A percentile compares a stretch with the other conserved stretches of the same genome.
phyloP scores from a whole-genome alignment of 164 flowering plant genomes.

The Aristolochia contorta region DNA sequence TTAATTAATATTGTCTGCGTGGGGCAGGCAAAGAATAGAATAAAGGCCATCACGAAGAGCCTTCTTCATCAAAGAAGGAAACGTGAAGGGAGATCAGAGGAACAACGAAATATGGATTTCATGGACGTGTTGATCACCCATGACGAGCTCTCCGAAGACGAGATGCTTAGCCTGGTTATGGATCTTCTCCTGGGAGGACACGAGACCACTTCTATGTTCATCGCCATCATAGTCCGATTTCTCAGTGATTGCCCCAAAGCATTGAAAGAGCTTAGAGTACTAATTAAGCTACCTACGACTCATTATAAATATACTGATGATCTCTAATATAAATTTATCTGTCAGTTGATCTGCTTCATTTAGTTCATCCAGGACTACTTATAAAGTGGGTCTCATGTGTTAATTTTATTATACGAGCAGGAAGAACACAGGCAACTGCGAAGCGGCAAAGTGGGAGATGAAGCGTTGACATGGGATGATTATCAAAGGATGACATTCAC shows the following conservation, averaged over 20 bases:
- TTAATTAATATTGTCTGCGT: too few relatives aligned
- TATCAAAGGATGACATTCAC: slow-evolving; percentile 10
- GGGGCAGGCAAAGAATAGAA: slow-evolving; percentile 1
- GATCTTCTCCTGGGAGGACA: slow-evolving; percentile 14
- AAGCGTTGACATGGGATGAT: slow-evolving; percentile 4
- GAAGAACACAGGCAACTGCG: slow-evolving; percentile 3
- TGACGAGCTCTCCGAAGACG: slow-evolving; percentile 1
- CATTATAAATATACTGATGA: too few relatives aligned
- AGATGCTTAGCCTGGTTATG: slow-evolving; percentile 11
- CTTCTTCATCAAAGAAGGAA: neutral
- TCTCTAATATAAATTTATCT: neutral
- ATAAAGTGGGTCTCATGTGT: too few relatives aligned
- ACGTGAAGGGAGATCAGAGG: neutral
- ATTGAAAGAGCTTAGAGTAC: slow-evolving; percentile 5
- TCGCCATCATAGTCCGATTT: slow-evolving; percentile 1
- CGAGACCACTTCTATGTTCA: slow-evolving; percentile 7
- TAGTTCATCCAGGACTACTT: too few relatives aligned
- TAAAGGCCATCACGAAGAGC: neutral
- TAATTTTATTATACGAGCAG: slow-evolving; percentile 3
- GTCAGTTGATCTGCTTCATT: too few relatives aligned
- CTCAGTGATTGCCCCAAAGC: slow-evolving; percentile 4
- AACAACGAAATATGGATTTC: slow-evolving; percentile 4
- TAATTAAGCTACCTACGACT: too few relatives aligned
- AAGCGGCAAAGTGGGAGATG: neutral
- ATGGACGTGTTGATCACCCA: slow-evolving; percentile 5